Evolutionary conservation across 2,329 filamentous ascomycete genomes (phyloP), one percentile per base, ranked within the genome.

Genomic region (Bimuria novae-zelandiae): DNA sequence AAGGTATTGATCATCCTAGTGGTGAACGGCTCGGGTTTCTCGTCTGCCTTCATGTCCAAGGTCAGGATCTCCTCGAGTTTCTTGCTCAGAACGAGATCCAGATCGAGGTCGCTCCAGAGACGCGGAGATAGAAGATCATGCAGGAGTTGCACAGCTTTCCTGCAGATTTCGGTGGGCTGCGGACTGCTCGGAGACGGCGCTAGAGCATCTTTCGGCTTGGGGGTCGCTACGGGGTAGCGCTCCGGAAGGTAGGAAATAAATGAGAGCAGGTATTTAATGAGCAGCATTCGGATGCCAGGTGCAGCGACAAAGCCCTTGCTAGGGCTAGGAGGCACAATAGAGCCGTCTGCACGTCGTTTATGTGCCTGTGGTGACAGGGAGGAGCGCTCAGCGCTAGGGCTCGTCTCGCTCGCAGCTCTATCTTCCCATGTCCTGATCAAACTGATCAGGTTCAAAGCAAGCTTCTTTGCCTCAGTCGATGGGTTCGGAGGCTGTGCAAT

Each of bases 361-460:
- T 62, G 37, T 19, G 65, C 80, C 55, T 84, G 86, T 4, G 91
- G 90, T 3, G 90, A 93, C 62, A 89, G 83, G 0, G 87, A 86
- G 3, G 80, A 67, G 4, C 69, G 44, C 73, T 79, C 56, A 74
- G 76, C 41, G 58, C 62, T 21, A 63, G 74, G 42, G 54, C 49
- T 52, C 14, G 61, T 47, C 33, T 88, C 85, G 56, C 85, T 86
- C 1, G 93, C 86, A 14, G 92, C 87, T 54, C 87, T 85, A 70
- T 95, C 84, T 74, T 99, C 94, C 94, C 94, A 99, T 45, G 86
- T 84, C 85, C 90, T 94, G 55, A 99, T 89, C 53, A 99, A 77
- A 69, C 85, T 88, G 79, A 99, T 95, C 72, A 99, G 83, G 64
- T 92, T 93, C 16, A 99, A 80, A 0, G 90, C 93, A 8, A 97